Conservation (phyloP, 2,329 filamentous ascomycete species). For the Cladorrhinum sp. region DNA sequence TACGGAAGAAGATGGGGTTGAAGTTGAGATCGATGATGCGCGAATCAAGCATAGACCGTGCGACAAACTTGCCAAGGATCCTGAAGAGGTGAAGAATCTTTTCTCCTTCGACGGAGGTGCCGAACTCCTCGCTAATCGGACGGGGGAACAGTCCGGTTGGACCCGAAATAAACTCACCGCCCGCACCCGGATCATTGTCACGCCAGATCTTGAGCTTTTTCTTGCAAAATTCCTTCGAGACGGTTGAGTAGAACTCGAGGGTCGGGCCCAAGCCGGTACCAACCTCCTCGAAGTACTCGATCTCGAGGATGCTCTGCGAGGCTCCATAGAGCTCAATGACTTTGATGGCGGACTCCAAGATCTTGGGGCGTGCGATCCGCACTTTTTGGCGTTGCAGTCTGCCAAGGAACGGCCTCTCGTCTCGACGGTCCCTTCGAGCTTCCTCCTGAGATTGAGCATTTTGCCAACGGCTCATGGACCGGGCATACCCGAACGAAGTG, state of each 20-base stretch:
- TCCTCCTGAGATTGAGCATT: conserved; percentile 82
- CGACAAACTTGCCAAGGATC: conserved; percentile 94
- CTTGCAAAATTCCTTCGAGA: conserved; percentile 95
- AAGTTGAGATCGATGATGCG: conserved; percentile 97
- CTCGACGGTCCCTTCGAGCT: conserved; percentile 75
- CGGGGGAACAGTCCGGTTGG: conserved; percentile 85
- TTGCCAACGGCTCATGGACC: conserved; percentile 97
- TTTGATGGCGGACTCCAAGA: conserved; percentile 93
- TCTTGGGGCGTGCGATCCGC: conserved; percentile 91
- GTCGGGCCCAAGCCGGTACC: conserved; percentile 94
- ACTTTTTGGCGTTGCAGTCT: conserved; percentile 94
- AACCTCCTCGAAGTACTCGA: conserved; percentile 98
- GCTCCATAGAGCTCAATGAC: conserved; percentile 98
- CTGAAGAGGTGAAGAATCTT: conserved; percentile 86
- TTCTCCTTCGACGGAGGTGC: conserved; percentile 73
- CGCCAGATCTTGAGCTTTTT: conserved; percentile 97
- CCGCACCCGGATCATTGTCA: conserved; percentile 73
- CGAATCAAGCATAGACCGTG: conserved; percentile 96
- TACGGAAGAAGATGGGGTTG: conserved; percentile 96
- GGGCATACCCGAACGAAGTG: conserved; percentile 95
- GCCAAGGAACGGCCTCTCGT: conserved; percentile 88
- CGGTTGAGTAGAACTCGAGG: conserved; percentile 95
- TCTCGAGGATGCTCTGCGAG: conserved; percentile 93
- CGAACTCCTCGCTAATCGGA: conserved; percentile 78
- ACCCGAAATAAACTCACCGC: conserved; percentile 80